Evolutionary conservation across 139 green algal species (phyloP).

Genomic region (Astrephomene gubernaculifera): DNA sequence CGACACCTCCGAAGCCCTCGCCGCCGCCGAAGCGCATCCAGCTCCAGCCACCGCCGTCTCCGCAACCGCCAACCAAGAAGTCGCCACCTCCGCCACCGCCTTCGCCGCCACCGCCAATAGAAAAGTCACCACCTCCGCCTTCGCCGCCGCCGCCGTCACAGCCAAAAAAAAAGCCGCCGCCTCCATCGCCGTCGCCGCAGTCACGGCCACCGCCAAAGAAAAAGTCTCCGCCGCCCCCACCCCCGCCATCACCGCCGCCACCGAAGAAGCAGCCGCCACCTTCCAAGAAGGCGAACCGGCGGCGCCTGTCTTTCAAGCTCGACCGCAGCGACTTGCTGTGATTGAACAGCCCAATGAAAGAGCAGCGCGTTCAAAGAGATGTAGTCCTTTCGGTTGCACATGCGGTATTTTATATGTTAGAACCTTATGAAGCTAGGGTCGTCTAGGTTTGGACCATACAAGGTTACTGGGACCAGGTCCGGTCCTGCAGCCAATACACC

Average conservation of each 20-base stretch:
- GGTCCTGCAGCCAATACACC: too few relatives aligned
- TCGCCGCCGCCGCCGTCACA: neutral
- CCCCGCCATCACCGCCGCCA: neutral
- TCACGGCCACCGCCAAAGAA: neutral
- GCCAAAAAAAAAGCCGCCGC: neutral
- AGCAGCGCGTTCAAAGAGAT: too few relatives aligned
- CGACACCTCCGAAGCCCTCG: neutral
- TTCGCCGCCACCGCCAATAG: neutral
- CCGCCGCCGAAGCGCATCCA: neutral
- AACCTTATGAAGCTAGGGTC: too few relatives aligned
- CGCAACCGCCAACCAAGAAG: neutral
- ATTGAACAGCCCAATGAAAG: too few relatives aligned
- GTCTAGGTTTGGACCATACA: too few relatives aligned
- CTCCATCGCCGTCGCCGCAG: neutral
- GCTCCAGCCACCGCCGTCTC: neutral
- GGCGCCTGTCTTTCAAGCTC: constrained; percentile 18
- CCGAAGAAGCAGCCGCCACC: neutral
- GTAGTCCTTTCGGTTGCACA: too few relatives aligned
- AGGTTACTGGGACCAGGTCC: too few relatives aligned
- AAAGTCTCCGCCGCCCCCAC: neutral
- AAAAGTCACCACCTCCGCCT: neutral
- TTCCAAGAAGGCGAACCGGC: neutral
- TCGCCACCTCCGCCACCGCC: neutral
- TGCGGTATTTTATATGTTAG: too few relatives aligned
- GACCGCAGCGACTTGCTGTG: neutral